These are phyloP conservation scores for Phaeomoniella chlamydospora DNA, from an alignment of 2,329 filamentous ascomycete species.

Conservation along the genomic window DNA sequence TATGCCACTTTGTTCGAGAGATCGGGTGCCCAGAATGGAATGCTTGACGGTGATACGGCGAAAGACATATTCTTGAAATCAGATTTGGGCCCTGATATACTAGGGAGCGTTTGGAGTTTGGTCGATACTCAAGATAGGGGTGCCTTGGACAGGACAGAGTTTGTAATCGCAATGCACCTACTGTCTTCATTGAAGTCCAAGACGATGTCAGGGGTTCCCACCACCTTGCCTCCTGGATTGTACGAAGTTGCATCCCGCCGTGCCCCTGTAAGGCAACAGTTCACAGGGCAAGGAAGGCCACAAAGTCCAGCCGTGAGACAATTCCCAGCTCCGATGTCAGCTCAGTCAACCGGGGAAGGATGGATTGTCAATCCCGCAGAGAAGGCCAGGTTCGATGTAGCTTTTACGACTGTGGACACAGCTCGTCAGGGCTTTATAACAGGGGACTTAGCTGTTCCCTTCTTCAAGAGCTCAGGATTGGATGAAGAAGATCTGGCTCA, in stretches of 20 bases:
- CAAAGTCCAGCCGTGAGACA: slow-evolving; percentile 43
- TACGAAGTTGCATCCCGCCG: slow-evolving; percentile 78
- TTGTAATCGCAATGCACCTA: slow-evolving; percentile 96
- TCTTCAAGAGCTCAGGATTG: slow-evolving; percentile 84
- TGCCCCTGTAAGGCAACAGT: slow-evolving; percentile 63
- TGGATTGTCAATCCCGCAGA: slow-evolving; percentile 77
- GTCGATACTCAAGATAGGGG: slow-evolving; percentile 89
- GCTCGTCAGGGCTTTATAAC: slow-evolving; percentile 69
- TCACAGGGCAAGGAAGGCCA: slow-evolving; percentile 53
- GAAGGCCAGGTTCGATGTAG: slow-evolving; percentile 73
- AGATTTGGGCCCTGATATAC: slow-evolving; percentile 70
- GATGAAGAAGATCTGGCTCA: slow-evolving; percentile 80
- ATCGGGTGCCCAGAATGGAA: slow-evolving; percentile 61
- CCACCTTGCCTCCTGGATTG: slow-evolving; percentile 64
- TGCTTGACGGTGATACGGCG: slow-evolving; percentile 61
- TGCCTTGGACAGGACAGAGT: slow-evolving; percentile 73
- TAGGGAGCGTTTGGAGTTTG: slow-evolving; percentile 93
- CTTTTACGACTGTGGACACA: slow-evolving; percentile 76
- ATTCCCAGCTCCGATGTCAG: slow-evolving; percentile 34
- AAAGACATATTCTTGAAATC: slow-evolving; percentile 94
- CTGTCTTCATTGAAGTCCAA: slow-evolving; percentile 83
- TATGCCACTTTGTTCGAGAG: slow-evolving; percentile 85
- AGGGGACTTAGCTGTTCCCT: slow-evolving; percentile 85
- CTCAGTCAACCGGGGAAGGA: slow-evolving; percentile 46
- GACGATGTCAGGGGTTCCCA: slow-evolving; percentile 63